Percentiles rank a stretch among this genome's conserved stretches.
Evolutionary conservation across 108 stramenopile genomes (phyloP).

Genomic region (Fragilaria radians): DNA sequence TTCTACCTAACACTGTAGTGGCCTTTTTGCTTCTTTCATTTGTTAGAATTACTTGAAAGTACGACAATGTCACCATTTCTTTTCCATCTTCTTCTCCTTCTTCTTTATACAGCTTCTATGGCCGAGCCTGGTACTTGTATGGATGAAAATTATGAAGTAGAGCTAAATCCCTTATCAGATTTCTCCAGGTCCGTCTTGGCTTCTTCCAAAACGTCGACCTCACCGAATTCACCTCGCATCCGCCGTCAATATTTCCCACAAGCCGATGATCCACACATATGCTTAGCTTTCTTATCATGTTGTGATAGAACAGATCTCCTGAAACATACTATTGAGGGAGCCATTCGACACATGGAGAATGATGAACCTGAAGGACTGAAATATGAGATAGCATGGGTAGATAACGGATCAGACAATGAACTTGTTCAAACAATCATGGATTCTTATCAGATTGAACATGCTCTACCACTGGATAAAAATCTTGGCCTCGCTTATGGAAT

Average conservation of each 20-base stretch:
- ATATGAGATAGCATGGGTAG: constrained; percentile 49
- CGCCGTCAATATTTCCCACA: not conserved
- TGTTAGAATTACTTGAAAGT: too few relatives aligned
- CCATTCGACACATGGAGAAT: constrained; percentile 46
- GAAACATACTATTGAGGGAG: constrained; percentile 35
- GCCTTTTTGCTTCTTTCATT: too few relatives aligned
- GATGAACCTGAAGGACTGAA: constrained; percentile 30
- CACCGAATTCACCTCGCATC: not conserved
- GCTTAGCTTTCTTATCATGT: constrained; percentile 39
- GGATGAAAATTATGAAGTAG: not conserved
- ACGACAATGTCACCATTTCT: too few relatives aligned
- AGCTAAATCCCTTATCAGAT: not conserved
- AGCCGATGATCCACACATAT: constrained; percentile 22
- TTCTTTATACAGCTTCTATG: too few relatives aligned
- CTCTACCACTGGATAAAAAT: constrained; percentile 24
- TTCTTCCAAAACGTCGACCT: not conserved
- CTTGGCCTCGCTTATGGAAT: constrained; percentile 38
- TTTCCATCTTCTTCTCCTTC: too few relatives aligned
- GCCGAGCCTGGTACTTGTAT: too few relatives aligned
- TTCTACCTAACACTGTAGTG: too few relatives aligned
- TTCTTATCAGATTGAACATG: constrained; percentile 34
- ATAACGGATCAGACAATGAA: constrained; percentile 24
- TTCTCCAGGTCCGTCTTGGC: not conserved
- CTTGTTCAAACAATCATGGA: constrained; percentile 15
- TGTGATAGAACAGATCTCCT: constrained; percentile 35